Evolutionary conservation across 1,284 basidiomycete genomes (phyloP).

Genomic region (Boletellus deceptivus): DNA sequence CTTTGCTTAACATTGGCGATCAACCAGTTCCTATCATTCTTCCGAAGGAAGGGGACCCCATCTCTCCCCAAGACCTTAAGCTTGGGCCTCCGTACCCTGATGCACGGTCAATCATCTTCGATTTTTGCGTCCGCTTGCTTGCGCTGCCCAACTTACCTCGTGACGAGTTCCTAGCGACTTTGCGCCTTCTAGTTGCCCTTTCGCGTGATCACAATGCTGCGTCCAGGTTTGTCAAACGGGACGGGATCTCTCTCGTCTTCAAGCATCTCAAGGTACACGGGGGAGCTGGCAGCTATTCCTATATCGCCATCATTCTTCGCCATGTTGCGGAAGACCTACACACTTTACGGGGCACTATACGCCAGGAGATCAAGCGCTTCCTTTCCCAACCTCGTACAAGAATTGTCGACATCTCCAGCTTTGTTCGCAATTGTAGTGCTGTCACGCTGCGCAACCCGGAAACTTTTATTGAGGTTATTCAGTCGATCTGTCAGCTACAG

Average conservation of each 20-base stretch:
- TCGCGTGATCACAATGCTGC: slow-evolving; percentile 69
- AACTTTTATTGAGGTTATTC: slow-evolving; percentile 74
- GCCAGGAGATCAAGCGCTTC: slow-evolving; percentile 77
- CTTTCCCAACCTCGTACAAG: slow-evolving; percentile 71
- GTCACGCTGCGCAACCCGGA: slow-evolving; percentile 81
- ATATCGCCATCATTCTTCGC: slow-evolving; percentile 85
- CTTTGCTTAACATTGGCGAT: slow-evolving; percentile 74
- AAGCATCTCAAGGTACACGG: slow-evolving; percentile 59
- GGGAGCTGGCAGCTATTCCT: slow-evolving; percentile 73
- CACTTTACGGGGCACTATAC: slow-evolving; percentile 73
- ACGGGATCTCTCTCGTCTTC: slow-evolving; percentile 67
- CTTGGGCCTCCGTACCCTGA: slow-evolving; percentile 61
- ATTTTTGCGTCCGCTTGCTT: slow-evolving; percentile 70
- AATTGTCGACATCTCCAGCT: slow-evolving; percentile 69
- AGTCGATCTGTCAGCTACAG: slow-evolving; percentile 70
- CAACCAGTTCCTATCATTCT: slow-evolving; percentile 62
- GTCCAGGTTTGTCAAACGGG: slow-evolving; percentile 58
- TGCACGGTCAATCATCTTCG: slow-evolving; percentile 68
- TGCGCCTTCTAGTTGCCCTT: slow-evolving; percentile 80
- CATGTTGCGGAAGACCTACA: slow-evolving; percentile 83
- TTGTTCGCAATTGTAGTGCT: slow-evolving; percentile 76
- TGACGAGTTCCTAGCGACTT: slow-evolving; percentile 77
- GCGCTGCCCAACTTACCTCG: slow-evolving; percentile 58
- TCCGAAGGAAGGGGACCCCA: slow-evolving; percentile 67
- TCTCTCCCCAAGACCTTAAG: slow-evolving; percentile 48